Conservation (phyloP, 306 rosid genomes). For the Fragaria vesca region DNA sequence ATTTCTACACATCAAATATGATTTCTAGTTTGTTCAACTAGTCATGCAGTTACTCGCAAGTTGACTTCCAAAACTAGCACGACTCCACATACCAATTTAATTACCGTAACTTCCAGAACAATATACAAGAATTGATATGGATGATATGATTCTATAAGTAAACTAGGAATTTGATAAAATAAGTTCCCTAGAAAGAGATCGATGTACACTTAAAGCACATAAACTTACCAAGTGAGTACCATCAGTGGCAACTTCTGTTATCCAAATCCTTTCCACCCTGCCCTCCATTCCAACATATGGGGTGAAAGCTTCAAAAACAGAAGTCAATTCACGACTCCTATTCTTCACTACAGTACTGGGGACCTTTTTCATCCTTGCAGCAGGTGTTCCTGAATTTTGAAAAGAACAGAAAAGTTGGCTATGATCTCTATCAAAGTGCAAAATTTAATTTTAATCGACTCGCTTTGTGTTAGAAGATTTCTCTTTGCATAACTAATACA, state of each 20-base stretch:
- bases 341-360: constrained; percentile 84
- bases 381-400: constrained; percentile 77
- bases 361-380: constrained; percentile 97
- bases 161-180: not conserved
- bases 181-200: constrained; percentile 2
- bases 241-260: constrained; percentile 88
- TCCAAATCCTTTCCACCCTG: constrained; percentile 92
- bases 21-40: not conserved
- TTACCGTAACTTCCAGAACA: not conserved
- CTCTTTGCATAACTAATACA: not conserved
- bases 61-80: not conserved
- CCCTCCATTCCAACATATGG: constrained; percentile 93
- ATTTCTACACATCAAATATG: not conserved
- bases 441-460: not conserved
- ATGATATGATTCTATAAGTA: not conserved
- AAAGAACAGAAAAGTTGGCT: not conserved
- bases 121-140: constrained; percentile 11
- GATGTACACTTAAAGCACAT: constrained; percentile 10
- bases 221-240: constrained; percentile 83
- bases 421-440: not conserved
- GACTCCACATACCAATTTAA: not conserved
- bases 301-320: constrained; percentile 80
- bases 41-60: not conserved
- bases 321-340: constrained; percentile 91
- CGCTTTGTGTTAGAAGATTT: not conserved